phyloP scores from a whole-genome alignment of 2,329 filamentous ascomycete species.

The Colletotrichum somersetense region DNA sequence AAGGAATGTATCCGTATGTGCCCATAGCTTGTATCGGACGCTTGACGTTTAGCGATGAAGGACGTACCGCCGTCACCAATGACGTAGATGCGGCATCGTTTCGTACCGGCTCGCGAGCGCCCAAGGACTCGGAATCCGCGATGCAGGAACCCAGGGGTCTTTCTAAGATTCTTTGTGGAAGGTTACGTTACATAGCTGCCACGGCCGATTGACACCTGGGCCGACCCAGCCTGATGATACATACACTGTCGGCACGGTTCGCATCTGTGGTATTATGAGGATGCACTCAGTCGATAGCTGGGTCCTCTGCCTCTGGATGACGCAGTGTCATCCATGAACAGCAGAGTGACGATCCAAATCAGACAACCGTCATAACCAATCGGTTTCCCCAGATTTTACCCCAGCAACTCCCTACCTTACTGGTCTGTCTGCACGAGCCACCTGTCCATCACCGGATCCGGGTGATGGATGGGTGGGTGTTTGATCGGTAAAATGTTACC shows the following conservation, averaged over 20 bases:
- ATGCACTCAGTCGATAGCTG: constrained; percentile 13
- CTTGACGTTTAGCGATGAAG: constrained; percentile 9
- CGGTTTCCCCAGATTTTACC: constrained; percentile 28
- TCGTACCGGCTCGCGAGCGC: constrained; percentile 2
- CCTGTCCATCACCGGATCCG: constrained; percentile 16
- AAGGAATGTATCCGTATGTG: not conserved
- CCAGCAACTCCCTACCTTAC: constrained; percentile 14
- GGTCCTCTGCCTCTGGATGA: not conserved
- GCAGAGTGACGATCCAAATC: constrained; percentile 30
- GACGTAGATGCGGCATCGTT: constrained; percentile 23
- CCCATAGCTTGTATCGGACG: constrained; percentile 1
- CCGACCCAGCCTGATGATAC: not conserved
- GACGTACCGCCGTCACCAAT: constrained; percentile 4
- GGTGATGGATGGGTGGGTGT: constrained; percentile 4
- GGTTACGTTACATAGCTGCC: not conserved
- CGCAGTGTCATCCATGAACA: constrained; percentile 3
- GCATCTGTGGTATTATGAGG: not conserved
- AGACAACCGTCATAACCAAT: constrained; percentile 14
- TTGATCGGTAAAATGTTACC: constrained; percentile 15
- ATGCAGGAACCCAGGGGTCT: constrained; percentile 9
- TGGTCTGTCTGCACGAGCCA: constrained; percentile 10
- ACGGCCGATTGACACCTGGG: not conserved
- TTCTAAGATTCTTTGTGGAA: constrained; percentile 4
- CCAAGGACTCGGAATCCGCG: not conserved
- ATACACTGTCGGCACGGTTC: not conserved